Evolutionary conservation across 805 yeast species (phyloP), one percentile per base, ranked within the genome.

Genomic region (Ogataea allantospora): DNA sequence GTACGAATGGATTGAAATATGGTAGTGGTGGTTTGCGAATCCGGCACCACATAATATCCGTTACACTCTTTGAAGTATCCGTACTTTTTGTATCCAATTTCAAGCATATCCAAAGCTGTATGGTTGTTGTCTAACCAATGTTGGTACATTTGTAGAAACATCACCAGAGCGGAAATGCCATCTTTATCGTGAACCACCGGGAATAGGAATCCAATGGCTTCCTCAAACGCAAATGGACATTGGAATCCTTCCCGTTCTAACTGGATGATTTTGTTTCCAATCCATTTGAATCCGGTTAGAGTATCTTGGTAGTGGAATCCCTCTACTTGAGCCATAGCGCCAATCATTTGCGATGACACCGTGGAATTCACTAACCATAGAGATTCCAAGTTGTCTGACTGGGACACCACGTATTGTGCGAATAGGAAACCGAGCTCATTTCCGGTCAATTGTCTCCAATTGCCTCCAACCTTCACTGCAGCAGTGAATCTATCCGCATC

Each of bases 221-320:
- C 99, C 61, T 91, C 99, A 57, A 74, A 91, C 0, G 86, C 97
- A 66, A 91, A 88, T 0, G 96, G 95, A 1, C 89, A 95, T 4
- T 36, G 46, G 51, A 55, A 77, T 0, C 95, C 95, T 29, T 73
- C 57, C 0, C 55, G 44, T 46, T 83, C 88, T 33, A 86, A 65
- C 6, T 80, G 84, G 23, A 83, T 77, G 2, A 96, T 93, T 46
- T 78, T 75, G 56, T 91, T 91, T 3, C 98, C 99, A 24, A 91
- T 82, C 99, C 99, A 91, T 63, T 91, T 91, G 68, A 91, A 91
- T 1, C 99, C 99, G 1, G 98, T 91, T 40, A 91, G 69, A 0
- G 98, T 91, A 45, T 93, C 97, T 27, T 67, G 71, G 60, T 72
- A 84, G 30, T 75, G 67, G 55, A 83, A 81, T 0, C 82, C 81